Evolutionary conservation across 306 rosid genomes (phyloP).

Genomic region (Parietaria judaica): DNA sequence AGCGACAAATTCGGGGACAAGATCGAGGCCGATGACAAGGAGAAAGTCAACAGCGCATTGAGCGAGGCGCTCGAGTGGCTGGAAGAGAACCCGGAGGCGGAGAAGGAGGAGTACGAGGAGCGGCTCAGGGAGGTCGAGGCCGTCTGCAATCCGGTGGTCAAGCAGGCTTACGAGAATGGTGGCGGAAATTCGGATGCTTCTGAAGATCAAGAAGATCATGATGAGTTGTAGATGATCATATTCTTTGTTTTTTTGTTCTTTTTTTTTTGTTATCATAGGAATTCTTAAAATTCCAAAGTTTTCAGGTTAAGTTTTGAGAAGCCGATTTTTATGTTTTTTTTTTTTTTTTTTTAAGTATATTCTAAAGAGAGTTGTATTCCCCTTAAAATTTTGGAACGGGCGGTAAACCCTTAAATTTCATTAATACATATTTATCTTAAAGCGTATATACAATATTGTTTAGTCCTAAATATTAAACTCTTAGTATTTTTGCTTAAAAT

Average conservation of each 20-base stretch:
- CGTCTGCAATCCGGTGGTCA: conserved; percentile 29
- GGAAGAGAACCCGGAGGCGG: conserved; percentile 29
- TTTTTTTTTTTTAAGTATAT: no score
- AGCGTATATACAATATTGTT: no score
- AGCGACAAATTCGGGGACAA: conserved; percentile 39
- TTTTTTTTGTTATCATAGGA: neutral
- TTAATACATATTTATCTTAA: no score
- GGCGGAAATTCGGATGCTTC: conserved; percentile 22
- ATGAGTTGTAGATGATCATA: conserved; percentile 23
- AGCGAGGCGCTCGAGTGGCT: conserved; percentile 41
- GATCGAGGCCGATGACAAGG: conserved; percentile 42
- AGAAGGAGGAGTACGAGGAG: conserved; percentile 36
- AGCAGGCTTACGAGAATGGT: conserved; percentile 26
- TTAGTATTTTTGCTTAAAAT: no score
- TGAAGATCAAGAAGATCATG: conserved; percentile 25
- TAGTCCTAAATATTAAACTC: no score
- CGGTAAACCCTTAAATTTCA: no score
- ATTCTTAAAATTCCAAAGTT: no score
- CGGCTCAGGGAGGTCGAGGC: conserved; percentile 38
- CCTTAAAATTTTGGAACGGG: no score
- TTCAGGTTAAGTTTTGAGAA: no score
- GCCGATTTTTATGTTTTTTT: no score
- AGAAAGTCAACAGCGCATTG: conserved; percentile 27
- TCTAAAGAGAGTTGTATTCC: no score
- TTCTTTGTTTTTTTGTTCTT: neutral